Evolutionary conservation across 495 filamentous ascomycete genomes (phyloP), one percentile per base, ranked within the genome.

Genomic region (Neurospora sp.): DNA sequence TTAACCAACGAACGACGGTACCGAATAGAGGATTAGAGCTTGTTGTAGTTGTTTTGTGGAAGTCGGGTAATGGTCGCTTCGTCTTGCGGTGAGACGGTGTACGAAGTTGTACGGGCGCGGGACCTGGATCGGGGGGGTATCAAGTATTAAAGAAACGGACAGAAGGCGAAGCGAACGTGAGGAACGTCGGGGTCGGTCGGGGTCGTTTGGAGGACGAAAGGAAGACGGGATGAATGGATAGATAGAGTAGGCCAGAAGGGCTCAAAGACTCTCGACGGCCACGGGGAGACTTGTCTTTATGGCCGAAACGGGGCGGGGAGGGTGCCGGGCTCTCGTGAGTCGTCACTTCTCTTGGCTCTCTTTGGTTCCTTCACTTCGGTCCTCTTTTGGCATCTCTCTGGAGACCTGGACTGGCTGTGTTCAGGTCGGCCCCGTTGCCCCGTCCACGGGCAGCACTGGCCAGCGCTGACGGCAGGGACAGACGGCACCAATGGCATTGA

Each of bases 1-100:
- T 72, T 70, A 73, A 74, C 75, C 74, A 78, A 71, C 77, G 41
- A 77, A 72, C 69, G 74, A 76, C 72, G 74, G 72, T 40, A 74
- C 41, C 27, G 71, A 69, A 73, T 74, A 70, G 11, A 40, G 20
- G 68, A 40, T 9, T 69, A 72, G 27, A 35, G 53, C 53, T 66
- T 66, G 53, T 66, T 66, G 53, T 66, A 66, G 53, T 61, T 31
- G 48, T 16, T 8, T 66, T 66, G 53, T 66, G 53, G 27, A 8
- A 66, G 53, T 35, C 53, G 53, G 27, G 12, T 66, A 59, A 11
- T 59, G 20, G 20, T 59, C 48, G 48, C 11, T 59, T 59, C 48
- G 53, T 66, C 53, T 66, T 66, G 53, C 53, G 53, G 53, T 66
- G 53, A 66, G 53, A 35, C 53, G 53, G 53, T 35, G 53, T 66